Evolutionary conservation across 768 basidiomycete species (phyloP).

Genomic region (Flagelloscypha sp.): DNA sequence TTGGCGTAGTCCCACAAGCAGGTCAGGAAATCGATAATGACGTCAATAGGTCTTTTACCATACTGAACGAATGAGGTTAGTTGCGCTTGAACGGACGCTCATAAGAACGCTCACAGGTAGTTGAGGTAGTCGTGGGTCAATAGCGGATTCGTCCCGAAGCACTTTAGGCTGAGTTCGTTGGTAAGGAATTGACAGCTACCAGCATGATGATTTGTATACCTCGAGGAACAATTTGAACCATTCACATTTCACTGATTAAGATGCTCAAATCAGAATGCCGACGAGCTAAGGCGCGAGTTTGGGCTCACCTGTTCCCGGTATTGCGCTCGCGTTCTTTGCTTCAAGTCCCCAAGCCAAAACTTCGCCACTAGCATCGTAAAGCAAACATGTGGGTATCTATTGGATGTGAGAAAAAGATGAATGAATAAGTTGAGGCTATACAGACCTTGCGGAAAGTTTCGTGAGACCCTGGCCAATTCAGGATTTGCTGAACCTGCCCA

Average conservation of each 20-base stretch:
- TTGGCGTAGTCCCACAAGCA: slow-evolving; percentile 85
- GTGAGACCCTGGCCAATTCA: slow-evolving; percentile 78
- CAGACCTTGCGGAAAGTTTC: slow-evolving; percentile 78
- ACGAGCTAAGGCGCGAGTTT: no score
- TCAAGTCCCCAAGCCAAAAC: slow-evolving; percentile 82
- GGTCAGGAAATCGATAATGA: slow-evolving; percentile 77
- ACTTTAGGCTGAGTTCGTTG: no score
- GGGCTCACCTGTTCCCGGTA: slow-evolving; percentile 51
- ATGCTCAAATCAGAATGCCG: not conserved
- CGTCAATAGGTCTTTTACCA: slow-evolving; percentile 67
- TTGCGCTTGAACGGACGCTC: slow-evolving; percentile 2
- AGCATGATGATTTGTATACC: no score
- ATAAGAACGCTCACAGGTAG: slow-evolving; percentile 52
- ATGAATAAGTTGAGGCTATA: slow-evolving; percentile 4
- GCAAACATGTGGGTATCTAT: slow-evolving; percentile 71
- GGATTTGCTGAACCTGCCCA: slow-evolving; percentile 75
- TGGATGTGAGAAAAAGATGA: slow-evolving; percentile 1
- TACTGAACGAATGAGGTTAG: slow-evolving; percentile 32
- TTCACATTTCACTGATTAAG: slow-evolving; percentile 27
- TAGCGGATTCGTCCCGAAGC: slow-evolving; percentile 57
- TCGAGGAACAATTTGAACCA: slow-evolving; percentile 85
- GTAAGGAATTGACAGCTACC: no score
- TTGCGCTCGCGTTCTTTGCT: slow-evolving; percentile 71
- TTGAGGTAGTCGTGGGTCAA: slow-evolving; percentile 73
- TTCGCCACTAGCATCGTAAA: slow-evolving; percentile 68